Conservation (phyloP, 2,329 filamentous ascomycete species). For the Fusarium veterinarium region DNA sequence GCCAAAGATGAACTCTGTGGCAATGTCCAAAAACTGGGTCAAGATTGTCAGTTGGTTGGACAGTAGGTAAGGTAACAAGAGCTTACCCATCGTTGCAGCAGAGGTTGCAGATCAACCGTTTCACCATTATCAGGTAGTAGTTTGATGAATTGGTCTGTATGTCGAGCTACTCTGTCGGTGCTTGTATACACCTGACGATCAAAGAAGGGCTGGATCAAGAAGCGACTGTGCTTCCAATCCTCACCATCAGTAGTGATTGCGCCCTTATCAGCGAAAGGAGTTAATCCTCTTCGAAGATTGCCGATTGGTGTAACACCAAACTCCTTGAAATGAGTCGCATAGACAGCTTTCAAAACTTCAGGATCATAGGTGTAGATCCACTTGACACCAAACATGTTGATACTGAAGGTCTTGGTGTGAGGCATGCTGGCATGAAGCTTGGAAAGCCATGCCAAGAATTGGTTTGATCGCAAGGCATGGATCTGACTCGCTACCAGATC, state of each 20-base stretch:
- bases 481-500: neutral
- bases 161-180: neutral
- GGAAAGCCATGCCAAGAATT: neutral
- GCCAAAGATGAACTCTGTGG: neutral
- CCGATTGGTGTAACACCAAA: neutral
- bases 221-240: neutral
- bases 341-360: neutral
- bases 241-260: conserved; percentile 1
- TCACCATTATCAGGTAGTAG: neutral
- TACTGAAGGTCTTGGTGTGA: neutral
- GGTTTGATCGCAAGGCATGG: neutral
- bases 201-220: neutral
- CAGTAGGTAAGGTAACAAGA: neutral
- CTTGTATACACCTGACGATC: conserved; percentile 4
- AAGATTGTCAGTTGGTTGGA: neutral
- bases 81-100: neutral
- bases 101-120: neutral
- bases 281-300: neutral
- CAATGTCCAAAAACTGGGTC: neutral
- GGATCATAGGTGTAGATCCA: neutral
- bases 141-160: neutral
- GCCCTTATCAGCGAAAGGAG: neutral
- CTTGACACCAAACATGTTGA: neutral
- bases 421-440: neutral
- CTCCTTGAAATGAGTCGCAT: neutral